A percentile compares a stretch with the other conserved stretches of the same genome.
These are phyloP conservation scores for Parvularia atlantis DNA, from an alignment of 78 protist species.

Conservation along the genomic window DNA sequence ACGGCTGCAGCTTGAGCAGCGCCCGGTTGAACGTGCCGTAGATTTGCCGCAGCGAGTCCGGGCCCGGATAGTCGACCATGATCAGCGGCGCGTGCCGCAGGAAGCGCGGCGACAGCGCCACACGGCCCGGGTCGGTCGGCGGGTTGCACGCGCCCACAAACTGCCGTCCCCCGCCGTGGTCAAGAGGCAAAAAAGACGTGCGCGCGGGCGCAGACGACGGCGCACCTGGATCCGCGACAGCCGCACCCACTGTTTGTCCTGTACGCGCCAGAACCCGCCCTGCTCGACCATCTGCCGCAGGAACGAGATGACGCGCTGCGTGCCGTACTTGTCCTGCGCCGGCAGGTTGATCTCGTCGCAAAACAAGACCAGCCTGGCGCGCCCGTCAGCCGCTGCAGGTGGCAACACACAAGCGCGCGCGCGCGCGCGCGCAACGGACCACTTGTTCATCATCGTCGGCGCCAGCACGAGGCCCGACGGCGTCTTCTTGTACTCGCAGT, in stretches of 20 bases:
- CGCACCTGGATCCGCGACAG: conserved; percentile 83
- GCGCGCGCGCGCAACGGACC: too few species aligned
- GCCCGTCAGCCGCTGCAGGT: too few species aligned
- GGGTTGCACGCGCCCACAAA: conserved; percentile 96
- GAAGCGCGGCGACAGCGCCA: conserved; percentile 74
- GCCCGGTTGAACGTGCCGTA: conserved; percentile 95
- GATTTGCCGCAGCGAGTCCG: conserved; percentile 74
- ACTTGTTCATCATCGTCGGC: conserved; percentile 33
- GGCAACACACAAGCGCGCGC: too few species aligned
- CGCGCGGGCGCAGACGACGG: too few species aligned
- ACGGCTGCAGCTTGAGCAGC: conserved; percentile 46
- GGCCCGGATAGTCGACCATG: conserved; percentile 94
- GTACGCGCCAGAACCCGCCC: conserved; percentile 88
- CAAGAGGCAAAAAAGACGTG: not conserved
- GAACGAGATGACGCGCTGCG: conserved; percentile 89
- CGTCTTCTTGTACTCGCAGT: conserved; percentile 63
- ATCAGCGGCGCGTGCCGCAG: conserved; percentile 83
- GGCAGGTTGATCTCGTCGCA: conserved; percentile 97
- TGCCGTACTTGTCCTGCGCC: conserved; percentile 85
- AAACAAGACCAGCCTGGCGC: conserved; percentile 87
- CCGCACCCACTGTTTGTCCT: conserved; percentile 47
- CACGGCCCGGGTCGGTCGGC: conserved; percentile 97
- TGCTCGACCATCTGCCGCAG: conserved; percentile 84
- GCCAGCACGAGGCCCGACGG: conserved; percentile 54
- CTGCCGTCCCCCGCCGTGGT: too few species aligned